Evolutionary conservation across 2,329 filamentous ascomycete genomes (phyloP), one percentile per base, ranked within the genome.

Genomic region (Domatiomyces catenatus): DNA sequence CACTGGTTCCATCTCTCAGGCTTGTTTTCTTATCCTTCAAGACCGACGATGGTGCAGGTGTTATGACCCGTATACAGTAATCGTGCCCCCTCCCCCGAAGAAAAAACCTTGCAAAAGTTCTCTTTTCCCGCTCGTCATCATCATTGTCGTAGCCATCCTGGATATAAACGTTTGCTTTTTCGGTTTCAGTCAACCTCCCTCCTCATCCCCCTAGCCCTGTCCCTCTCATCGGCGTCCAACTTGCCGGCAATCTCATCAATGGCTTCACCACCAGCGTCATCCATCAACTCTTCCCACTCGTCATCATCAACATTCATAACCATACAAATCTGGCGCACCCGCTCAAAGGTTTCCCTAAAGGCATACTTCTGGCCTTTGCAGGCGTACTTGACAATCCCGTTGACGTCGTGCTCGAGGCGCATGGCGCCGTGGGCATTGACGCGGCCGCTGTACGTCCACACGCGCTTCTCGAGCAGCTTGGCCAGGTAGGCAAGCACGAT

Each of bases 261-360:
- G 17, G 20, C 45, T 53, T 36, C 70, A 73, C 28, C 72, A 67
- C 42, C 74, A 68, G 5, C 66, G 62, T 42, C 68, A 64, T 42
- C 49, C 44, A 59, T 50, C 4, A 89, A 67, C 66, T 92, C 87
- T 46, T 90, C 85, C 85, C 88, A 94, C 67, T 95, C 90, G 52
- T 95, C 89, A 32, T 92, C 86, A 64, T 95, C 89, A 87, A 95
- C 93, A 59, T 89, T 90, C 63, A 90, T 81, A 15, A 94, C 79
- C 72, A 93, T 79, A 51, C 84, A 79, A 60, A 94, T 82, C 72
- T 95, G 87, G 52, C 76, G 75, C 52, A 84, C 85, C 61, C 81
- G 79, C 24, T 76, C 74, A 69, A 95, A 94, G 2, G 77, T 68
- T 62, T 94, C 88, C 28, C 86, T 74, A 36, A 92, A 76, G 1